Evolutionary conservation across 129 eudicot species (phyloP).

Genomic region (Ambrosia artemisiifolia): DNA sequence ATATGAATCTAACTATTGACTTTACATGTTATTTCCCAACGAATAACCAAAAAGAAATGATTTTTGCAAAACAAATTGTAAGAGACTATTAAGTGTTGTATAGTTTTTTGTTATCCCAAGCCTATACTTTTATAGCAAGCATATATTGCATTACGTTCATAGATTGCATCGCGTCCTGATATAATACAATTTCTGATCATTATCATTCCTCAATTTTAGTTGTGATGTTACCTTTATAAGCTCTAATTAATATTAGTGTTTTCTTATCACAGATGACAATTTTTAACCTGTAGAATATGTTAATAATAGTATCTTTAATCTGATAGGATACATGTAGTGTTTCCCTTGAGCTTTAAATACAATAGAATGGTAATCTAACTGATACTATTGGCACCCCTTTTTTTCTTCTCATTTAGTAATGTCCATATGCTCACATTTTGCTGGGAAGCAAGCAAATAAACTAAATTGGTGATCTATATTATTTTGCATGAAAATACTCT

Average conservation of each 20-base stretch:
- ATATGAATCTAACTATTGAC: background rate
- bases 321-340: slow-evolving; percentile 11
- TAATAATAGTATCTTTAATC: slow-evolving; percentile 12
- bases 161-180: background rate
- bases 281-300: slow-evolving; percentile 2
- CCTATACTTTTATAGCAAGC: too few relatives aligned
- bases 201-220: slow-evolving; percentile 1
- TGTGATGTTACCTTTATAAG: slow-evolving; percentile 7
- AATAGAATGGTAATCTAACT: background rate
- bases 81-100: too few relatives aligned
- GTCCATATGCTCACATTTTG: slow-evolving; percentile 10
- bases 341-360: background rate
- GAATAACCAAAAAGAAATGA: background rate
- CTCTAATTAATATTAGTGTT: background rate
- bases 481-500: background rate
- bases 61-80: slow-evolving; percentile 11
- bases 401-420: background rate
- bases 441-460: slow-evolving; percentile 6
- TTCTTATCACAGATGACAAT: background rate
- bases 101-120: too few relatives aligned
- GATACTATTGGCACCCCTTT: background rate
- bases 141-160: too few relatives aligned
- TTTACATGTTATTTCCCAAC: slow-evolving; percentile 2
- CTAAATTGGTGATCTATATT: background rate
- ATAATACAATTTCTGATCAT: slow-evolving; percentile 5